phyloP scores from a whole-genome alignment of 768 basidiomycete species.

The Piloderma croceum region DNA sequence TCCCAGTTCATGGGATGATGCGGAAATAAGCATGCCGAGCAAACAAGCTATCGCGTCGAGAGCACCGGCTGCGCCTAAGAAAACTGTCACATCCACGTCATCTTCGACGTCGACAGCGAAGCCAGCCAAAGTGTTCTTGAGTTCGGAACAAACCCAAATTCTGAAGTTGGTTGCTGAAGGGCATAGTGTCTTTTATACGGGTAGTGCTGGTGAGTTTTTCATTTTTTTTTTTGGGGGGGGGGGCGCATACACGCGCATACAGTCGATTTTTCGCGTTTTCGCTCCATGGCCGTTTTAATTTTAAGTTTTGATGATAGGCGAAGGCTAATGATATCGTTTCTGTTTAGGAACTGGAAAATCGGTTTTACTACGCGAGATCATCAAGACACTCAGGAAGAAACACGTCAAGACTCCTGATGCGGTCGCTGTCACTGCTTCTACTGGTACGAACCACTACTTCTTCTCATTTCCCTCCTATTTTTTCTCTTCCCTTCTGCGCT shows the following conservation, averaged over 20 bases:
- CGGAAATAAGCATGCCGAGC: too few species aligned
- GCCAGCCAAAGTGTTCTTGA: conserved; percentile 53
- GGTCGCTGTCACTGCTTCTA: conserved; percentile 91
- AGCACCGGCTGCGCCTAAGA: conserved; percentile 15
- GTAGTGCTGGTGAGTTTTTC: conserved; percentile 76
- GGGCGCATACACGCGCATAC: conserved; percentile 13
- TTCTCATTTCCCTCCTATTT: background rate
- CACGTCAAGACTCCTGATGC: conserved; percentile 54
- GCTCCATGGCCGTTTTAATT: too few species aligned
- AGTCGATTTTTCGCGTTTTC: conserved; percentile 3
- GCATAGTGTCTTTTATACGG: conserved; percentile 89
- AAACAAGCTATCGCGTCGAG: conserved; percentile 8
- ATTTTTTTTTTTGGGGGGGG: conserved; percentile 2
- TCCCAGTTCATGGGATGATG: conserved; percentile 42
- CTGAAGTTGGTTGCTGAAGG: conserved; percentile 69
- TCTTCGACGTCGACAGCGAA: conserved; percentile 15
- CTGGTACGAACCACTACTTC: conserved; percentile 44
- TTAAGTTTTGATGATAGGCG: conserved; percentile 1
- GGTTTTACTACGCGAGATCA: conserved; percentile 88
- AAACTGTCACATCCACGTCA: too few species aligned
- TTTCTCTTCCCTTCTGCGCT: background rate
- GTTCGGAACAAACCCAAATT: conserved; percentile 82
- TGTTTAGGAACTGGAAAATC: conserved; percentile 90
- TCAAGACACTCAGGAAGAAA: conserved; percentile 60
- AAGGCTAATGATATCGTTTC: conserved; percentile 1